Percentiles rank a stretch among this genome's conserved stretches.
Evolutionary conservation across 176 grass and related monocot genomes (phyloP).

Genomic region (Aegilops tauschii): DNA sequence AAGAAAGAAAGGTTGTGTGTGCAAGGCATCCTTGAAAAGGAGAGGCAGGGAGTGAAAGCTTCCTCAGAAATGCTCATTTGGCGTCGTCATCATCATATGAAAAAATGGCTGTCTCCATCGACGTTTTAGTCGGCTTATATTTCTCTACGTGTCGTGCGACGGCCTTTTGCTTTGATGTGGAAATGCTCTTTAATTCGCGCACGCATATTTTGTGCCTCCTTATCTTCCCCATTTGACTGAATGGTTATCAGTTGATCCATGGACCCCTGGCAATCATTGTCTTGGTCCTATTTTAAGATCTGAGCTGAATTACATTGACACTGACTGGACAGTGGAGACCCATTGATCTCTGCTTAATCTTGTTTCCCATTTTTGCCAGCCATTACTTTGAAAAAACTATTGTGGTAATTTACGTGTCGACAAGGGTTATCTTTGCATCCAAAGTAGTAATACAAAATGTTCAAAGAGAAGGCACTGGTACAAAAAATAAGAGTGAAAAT

Average conservation of each 20-base stretch:
- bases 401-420: background rate
- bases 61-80: slow-evolving; percentile 14
- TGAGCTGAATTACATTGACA: background rate
- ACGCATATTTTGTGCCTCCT: background rate
- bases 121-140: background rate
- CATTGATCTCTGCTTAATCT: background rate
- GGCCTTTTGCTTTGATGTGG: background rate
- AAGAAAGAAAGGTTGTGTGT: slow-evolving; percentile 17
- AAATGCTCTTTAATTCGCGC: slow-evolving; percentile 13
- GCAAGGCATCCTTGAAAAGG: slow-evolving; percentile 34
- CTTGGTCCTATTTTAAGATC: slow-evolving; percentile 19
- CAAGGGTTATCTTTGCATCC: background rate
- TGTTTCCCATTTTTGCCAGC: background rate
- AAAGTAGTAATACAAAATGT: background rate
- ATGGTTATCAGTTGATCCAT: slow-evolving; percentile 21
- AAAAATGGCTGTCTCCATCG: slow-evolving; percentile 21
- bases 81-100: background rate
- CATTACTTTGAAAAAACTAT: background rate
- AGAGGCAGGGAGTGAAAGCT: slow-evolving; percentile 42
- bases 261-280: slow-evolving; percentile 21
- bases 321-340: background rate
- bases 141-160: background rate
- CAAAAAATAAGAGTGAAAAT: background rate
- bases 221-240: background rate
- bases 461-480: background rate